Evolutionary conservation across 768 basidiomycete genomes (phyloP).

Genomic region (Epithele typhae): DNA sequence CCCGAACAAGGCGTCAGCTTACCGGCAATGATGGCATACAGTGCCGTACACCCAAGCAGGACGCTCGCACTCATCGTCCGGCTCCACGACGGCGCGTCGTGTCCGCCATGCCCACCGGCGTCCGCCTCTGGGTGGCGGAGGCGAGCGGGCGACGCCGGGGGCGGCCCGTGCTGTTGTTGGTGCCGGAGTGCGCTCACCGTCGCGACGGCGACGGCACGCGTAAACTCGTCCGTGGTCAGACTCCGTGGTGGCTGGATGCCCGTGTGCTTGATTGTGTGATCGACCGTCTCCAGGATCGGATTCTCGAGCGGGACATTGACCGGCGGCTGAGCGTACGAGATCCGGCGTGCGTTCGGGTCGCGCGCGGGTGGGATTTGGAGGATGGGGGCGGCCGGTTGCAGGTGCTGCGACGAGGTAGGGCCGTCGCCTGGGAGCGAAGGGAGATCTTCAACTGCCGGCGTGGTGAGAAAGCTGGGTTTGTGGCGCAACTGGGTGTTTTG

Average conservation of each 20-base stretch:
- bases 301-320: conserved; percentile 37
- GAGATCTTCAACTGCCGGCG: conserved; percentile 21
- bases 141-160: conserved; percentile 46
- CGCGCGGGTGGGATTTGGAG: neutral
- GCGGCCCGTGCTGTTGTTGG: conserved; percentile 62
- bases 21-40: conserved; percentile 97
- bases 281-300: conserved; percentile 75
- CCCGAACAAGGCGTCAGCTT: conserved; percentile 19
- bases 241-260: conserved; percentile 44
- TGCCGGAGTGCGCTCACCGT: conserved; percentile 89
- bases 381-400: neutral
- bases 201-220: conserved; percentile 88
- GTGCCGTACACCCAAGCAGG: conserved; percentile 79
- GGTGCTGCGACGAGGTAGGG: conserved; percentile 2
- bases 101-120: conserved; percentile 67
- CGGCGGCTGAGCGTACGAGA: conserved; percentile 48
- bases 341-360: conserved; percentile 22
- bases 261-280: conserved; percentile 66
- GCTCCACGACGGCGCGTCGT: conserved; percentile 97
- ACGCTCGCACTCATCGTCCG: conserved; percentile 86
- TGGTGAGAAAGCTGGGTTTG: conserved; percentile 41
- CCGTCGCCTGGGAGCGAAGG: conserved; percentile 32
- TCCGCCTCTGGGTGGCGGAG: conserved; percentile 33
- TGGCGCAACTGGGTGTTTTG: conserved; percentile 31
- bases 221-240: conserved; percentile 85